Base-by-base conservation (phyloP, 306 rosid species). In the Citrullus mucosospermus region DNA sequence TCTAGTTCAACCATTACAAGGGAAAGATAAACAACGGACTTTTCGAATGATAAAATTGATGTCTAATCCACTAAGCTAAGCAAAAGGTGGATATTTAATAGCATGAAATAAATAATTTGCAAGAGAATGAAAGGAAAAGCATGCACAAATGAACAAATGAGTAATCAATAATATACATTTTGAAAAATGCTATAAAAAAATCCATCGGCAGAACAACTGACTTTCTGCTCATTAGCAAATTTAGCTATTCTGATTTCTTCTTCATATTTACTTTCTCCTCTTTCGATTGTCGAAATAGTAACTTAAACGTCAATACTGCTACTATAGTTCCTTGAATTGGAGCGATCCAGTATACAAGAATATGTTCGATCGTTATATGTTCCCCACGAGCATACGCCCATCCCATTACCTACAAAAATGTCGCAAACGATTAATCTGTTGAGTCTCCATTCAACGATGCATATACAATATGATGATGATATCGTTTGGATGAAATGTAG, bases 361-460 rank as follows among this genome's bases (percentile, higher is more conserved):
- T n/a, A 82, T 91, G 96, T 77, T 95, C 98, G 88, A 87, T 92
- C 10, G 96, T 91, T 82, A 87, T 83, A 81, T 92, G 97, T 75
- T 91, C 93, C 1, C 97, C 97, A 8, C 93, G 88, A 66, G 97
- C 98, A 80, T 87, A 95, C 72, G 97, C 97, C 97, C 99, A 95
- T 79, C 97, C 99, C 91, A 91, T 88, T 38, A 86, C 99, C 99
- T 95, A 73, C 69, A 77, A 1, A n/a, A 51, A 60, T 44, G 57
- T 69, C 75, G 81, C 1, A 22, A 46, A 60, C 44, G 57, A 46
- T 84, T 3, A 54, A 28, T 14, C 17, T 10, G 46, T 20, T 34
- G 20, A 46, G 53, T 76, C 70, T 36, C 72, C 76, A 15, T 15
- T 71, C 32, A 4, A 80, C 61, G 10, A 86, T 43, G 36, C 72